A percentile compares a stretch with the other conserved stretches of the same genome.
Evolutionary conservation across 768 basidiomycete species (phyloP).

Genomic region (Lactarius deliciosus): DNA sequence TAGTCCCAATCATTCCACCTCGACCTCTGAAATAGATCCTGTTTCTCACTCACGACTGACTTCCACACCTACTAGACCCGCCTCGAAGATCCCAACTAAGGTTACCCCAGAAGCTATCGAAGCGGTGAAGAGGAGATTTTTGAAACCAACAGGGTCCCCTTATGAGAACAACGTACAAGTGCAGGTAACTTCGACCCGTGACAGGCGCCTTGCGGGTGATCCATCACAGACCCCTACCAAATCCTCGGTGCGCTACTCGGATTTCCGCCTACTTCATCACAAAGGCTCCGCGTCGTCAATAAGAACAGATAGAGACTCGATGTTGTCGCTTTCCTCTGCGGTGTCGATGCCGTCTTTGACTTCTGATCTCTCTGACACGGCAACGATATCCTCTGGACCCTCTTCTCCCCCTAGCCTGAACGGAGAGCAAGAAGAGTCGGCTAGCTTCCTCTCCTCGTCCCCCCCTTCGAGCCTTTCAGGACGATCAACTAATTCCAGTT

Average conservation of each 20-base stretch:
- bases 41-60: constrained; percentile 1
- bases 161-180: constrained; percentile 27
- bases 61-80: constrained; percentile 11
- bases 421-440: constrained; percentile 19
- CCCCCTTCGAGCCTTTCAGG: constrained; percentile 28
- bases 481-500: not conserved
- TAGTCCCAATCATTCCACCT: not conserved
- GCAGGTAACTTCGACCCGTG: constrained; percentile 5
- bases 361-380: constrained; percentile 58
- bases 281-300: constrained; percentile 26
- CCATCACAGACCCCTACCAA: constrained; percentile 18
- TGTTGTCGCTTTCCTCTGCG: constrained; percentile 36
- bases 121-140: constrained; percentile 62
- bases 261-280: constrained; percentile 19
- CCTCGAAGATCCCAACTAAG: constrained; percentile 23
- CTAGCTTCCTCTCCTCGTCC: constrained; percentile 47
- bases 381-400: constrained; percentile 52
- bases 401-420: constrained; percentile 42
- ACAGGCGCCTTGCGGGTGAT: not conserved
- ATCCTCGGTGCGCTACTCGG: constrained; percentile 23
- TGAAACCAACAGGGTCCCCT: constrained; percentile 38
- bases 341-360: constrained; percentile 62
- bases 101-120: constrained; percentile 54
- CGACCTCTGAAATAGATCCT: not conserved
- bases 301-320: constrained; percentile 33